Base-by-base conservation (phyloP, 805 yeast species). In the Wickerhamiella slavikovae region DNA sequence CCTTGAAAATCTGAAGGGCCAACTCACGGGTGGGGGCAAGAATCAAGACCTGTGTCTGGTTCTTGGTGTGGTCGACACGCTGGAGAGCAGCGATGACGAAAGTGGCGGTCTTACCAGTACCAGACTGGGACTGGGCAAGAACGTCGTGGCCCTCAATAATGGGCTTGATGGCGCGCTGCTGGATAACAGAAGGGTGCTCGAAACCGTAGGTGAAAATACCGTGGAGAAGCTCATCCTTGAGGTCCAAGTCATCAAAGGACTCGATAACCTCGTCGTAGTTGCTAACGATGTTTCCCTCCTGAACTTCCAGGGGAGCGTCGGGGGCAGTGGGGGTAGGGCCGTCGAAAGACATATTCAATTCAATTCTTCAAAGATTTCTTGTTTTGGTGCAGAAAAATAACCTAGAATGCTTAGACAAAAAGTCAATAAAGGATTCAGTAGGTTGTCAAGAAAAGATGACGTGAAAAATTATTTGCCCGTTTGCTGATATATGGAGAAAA, bases 1-100 rank as follows among this genome's bases (percentile, higher is more conserved):
- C 98, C 53, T 73, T 78, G 60, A 80, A 93, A 54, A 89, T 89
- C 66, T 89, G 98, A 43, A 71, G 63, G 29, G 96, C 96, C 55
- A 89, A 68, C 64, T 85, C 98, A 64, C 98, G 75, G 43, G 98
- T 85, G 47, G 98, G 96, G 33, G 94, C 85, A 43, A 85, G 66
- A 43, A 89, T 80, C 51, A 89, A 66, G 37, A 94, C 96, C 66
- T 82, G 95, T 40, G 91, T 71, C 38, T 72, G 66, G 53, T 71
- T 66, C 50, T 65, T 60, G 41, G 62, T 60, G 44, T 71, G 65
- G 54, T 83, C 93, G 36, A 82, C 66, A 36, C 44, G 46, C 46
- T 65, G 64, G 27, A 66, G 49, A 48, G 60, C 54, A 25, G 66
- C 74, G 41, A 85, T 80, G 38, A 79, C 62, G 56, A 71, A 76